Evolutionary conservation across 225 moss, liverwort and hornwort species (phyloP), one percentile per base, ranked within the genome.

Genomic region (Marchantia polymorpha): DNA sequence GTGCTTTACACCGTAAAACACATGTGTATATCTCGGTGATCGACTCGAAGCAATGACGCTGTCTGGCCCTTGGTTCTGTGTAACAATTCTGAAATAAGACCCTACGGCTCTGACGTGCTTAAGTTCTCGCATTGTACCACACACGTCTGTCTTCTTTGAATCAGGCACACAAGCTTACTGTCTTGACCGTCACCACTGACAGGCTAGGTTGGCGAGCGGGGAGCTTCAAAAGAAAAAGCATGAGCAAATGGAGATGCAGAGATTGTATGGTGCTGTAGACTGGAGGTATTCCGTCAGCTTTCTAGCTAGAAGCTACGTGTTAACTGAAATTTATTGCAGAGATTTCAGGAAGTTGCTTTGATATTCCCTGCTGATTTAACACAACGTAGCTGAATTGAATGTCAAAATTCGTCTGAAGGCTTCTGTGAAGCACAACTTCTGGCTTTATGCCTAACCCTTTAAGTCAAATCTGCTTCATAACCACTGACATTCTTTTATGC

Each of bases 171-270:
- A 26, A 46, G 9, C 48, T 83, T 83, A 69, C 15, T 53, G 50
- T 56, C 30, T 58, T 12, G n/a, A 52, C 53, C 77, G 54, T 58
- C 58, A 14, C 12, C 46, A n/a, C 58, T 60, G 59, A 66, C 87
- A 93, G 93, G 93, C 90, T 74, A 93, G 87, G 77, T 82, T 93
- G 81, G 93, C 93, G 69, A 93, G 91, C 79, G 91, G 90, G 64
- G 93, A 93, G 77, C 81, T 93, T 71, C 88, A 91, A 79, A 90
- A 91, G 87, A 91, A 87, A 63, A 90, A 90, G 82, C 85, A 91
- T 75, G 89, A 93, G 80, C 93, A 93, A 84, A 91, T 91, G 84
- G 93, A 93, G 82, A 93, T 93, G 93, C 93, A 93, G 82, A 84
- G 93, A 52, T 88, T 93, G 72, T 93, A 90, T 77, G 93, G 93